phyloP scores from a whole-genome alignment of 1,284 basidiomycete genomes.

The Malassezia slooffiae region DNA sequence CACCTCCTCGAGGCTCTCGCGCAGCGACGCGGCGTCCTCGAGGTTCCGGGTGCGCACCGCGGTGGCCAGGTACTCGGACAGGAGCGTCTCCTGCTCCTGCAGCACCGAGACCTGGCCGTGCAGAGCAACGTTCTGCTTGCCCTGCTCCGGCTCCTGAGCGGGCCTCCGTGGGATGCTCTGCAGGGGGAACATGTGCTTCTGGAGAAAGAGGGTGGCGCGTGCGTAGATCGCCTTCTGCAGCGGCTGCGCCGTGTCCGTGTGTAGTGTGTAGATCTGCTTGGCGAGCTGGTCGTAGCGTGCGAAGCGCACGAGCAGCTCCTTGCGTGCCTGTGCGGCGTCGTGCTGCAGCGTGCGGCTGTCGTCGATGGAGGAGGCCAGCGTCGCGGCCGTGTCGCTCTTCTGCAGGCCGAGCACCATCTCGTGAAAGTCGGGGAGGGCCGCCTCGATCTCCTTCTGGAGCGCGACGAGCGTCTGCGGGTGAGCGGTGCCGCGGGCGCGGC shows the following conservation, averaged over 20 bases:
- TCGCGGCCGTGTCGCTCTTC: constrained; percentile 43
- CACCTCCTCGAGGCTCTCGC: constrained; percentile 32
- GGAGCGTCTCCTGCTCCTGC: constrained; percentile 32
- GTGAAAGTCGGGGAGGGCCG: constrained; percentile 60
- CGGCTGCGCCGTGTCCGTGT: constrained; percentile 58
- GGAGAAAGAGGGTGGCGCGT: constrained; percentile 68
- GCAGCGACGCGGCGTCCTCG: constrained; percentile 32
- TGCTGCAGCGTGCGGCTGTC: constrained; percentile 40
- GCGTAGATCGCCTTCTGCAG: constrained; percentile 70
- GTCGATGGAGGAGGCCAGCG: constrained; percentile 30
- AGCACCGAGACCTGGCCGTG: constrained; percentile 21
- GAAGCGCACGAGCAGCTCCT: constrained; percentile 69
- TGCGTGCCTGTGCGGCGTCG: constrained; percentile 62
- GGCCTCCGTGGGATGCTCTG: constrained; percentile 54
- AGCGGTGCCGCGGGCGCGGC: too few relatives aligned
- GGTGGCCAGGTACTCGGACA: constrained; percentile 27
- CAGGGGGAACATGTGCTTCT: constrained; percentile 53
- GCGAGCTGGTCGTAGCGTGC: constrained; percentile 76
- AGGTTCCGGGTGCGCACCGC: constrained; percentile 35
- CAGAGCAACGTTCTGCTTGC: background rate
- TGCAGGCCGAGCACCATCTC: constrained; percentile 56
- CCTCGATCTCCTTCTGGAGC: constrained; percentile 67
- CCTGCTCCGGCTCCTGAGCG: constrained; percentile 7
- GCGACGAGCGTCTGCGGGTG: constrained; percentile 52
- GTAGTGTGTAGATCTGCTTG: constrained; percentile 67